Percentiles rank a stretch among this genome's conserved stretches.
Evolutionary conservation across 2,329 filamentous ascomycete genomes (phyloP).

Genomic region (Botrytis medusae): DNA sequence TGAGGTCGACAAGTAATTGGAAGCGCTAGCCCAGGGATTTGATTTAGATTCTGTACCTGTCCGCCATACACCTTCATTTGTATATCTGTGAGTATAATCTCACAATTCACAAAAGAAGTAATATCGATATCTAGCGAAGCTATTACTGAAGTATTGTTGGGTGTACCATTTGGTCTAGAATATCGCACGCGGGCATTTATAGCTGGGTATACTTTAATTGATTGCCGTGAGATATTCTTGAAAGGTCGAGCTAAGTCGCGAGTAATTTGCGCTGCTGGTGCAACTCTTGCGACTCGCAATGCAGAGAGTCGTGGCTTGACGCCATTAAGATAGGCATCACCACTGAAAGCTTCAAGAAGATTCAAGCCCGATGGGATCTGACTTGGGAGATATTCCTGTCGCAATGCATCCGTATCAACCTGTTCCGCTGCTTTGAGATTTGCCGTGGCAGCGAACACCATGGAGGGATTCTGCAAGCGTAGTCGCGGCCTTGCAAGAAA

Average conservation of each 20-base stretch:
- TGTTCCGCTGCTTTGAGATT: slow-evolving; percentile 55
- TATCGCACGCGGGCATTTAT: slow-evolving; percentile 73
- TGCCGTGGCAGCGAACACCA: slow-evolving; percentile 64
- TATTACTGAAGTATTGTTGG: slow-evolving; percentile 58
- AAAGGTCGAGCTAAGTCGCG: slow-evolving; percentile 64
- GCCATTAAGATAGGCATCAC: slow-evolving; percentile 59
- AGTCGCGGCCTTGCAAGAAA: slow-evolving; percentile 60
- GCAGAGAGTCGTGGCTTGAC: slow-evolving; percentile 70
- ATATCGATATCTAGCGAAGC: slow-evolving; percentile 74
- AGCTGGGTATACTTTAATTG: slow-evolving; percentile 65
- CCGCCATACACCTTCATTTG: slow-evolving; percentile 58
- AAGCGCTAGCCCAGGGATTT: slow-evolving; percentile 49
- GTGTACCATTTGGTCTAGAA: slow-evolving; percentile 60
- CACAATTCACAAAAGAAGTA: slow-evolving; percentile 66
- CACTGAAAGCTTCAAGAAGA: slow-evolving; percentile 70
- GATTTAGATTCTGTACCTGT: slow-evolving; percentile 57
- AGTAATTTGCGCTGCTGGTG: slow-evolving; percentile 60
- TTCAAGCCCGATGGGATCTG: slow-evolving; percentile 70
- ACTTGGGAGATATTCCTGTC: slow-evolving; percentile 67
- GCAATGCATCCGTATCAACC: slow-evolving; percentile 44
- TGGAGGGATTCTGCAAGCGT: slow-evolving; percentile 63
- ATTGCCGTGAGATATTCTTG: slow-evolving; percentile 60
- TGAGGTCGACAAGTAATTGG: slow-evolving; percentile 65
- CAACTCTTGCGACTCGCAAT: slow-evolving; percentile 70
- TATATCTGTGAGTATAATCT: slow-evolving; percentile 61